phyloP scores from a whole-genome alignment of 352 stramenopile genomes.

The Globisporangium abappressorium region DNA sequence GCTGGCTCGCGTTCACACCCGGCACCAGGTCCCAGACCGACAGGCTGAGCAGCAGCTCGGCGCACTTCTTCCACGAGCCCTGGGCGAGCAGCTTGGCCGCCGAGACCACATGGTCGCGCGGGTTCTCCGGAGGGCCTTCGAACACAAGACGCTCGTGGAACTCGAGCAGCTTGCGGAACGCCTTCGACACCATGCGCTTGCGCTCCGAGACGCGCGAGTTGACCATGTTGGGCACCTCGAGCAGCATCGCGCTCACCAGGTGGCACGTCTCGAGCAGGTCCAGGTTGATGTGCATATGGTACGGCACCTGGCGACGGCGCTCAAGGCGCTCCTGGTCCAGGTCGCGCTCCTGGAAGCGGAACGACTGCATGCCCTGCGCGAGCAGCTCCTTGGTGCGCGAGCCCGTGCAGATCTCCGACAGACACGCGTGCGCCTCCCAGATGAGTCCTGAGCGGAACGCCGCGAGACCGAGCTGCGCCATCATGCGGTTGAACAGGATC shows the following conservation, averaged over 20 bases:
- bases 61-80: conserved; percentile 95
- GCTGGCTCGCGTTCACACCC: conserved; percentile 70
- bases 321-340: conserved; percentile 97
- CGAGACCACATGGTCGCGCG: conserved; percentile 95
- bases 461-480: conserved; percentile 92
- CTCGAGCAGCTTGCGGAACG: conserved; percentile 92
- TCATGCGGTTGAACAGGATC: conserved; percentile 97
- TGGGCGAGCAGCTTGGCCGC: conserved; percentile 93
- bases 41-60: conserved; percentile 83
- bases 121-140: conserved; percentile 97
- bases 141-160: conserved; percentile 93
- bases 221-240: conserved; percentile 98
- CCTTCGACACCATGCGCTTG: conserved; percentile 92
- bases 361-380: conserved; percentile 93
- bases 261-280: conserved; percentile 98
- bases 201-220: conserved; percentile 76
- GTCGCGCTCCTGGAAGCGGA: conserved; percentile 93
- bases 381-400: conserved; percentile 95
- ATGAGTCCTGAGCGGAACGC: conserved; percentile 96
- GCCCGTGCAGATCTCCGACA: conserved; percentile 95
- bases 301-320: conserved; percentile 95
- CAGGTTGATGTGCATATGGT: conserved; percentile 99
- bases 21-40: conserved; percentile 96
- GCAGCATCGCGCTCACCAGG: conserved; percentile 97
- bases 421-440: conserved; percentile 95